Conservation (phyloP, 169 alveolate genomes). For the Plasmodium berghei region DNA sequence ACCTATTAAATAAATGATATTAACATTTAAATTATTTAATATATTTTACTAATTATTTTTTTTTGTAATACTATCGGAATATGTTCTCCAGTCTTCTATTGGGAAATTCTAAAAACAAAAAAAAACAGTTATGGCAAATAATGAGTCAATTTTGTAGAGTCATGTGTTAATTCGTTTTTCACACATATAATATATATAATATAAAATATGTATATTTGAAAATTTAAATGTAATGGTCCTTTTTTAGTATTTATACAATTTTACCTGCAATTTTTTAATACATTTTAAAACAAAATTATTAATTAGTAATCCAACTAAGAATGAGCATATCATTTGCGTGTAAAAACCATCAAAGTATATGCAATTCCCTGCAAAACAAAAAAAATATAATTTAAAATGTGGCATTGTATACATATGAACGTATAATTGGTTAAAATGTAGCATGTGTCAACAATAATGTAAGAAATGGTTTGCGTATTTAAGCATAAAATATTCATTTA, state of each 20-base stretch:
- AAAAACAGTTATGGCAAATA: constrained; percentile 10
- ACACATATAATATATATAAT: no score
- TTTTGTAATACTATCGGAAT: constrained; percentile 7
- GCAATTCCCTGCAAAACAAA: constrained; percentile 49
- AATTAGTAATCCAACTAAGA: constrained; percentile 74
- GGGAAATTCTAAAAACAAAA: constrained; percentile 34
- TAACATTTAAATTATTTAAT: no score
- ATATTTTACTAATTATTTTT: not conserved
- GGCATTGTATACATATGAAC: no score
- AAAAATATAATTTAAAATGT: no score
- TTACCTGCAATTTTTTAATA: constrained; percentile 71
- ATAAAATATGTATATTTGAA: not conserved
- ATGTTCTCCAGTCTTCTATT: constrained; percentile 71
- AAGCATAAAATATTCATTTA: not conserved
- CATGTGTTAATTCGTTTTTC: not conserved
- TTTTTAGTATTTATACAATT: not conserved
- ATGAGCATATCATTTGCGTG: constrained; percentile 75
- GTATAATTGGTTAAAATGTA: no score
- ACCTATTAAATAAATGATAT: no score
- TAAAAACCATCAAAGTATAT: constrained; percentile 77
- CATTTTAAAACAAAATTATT: constrained; percentile 54
- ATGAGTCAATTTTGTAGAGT: not conserved
- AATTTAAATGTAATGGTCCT: not conserved
- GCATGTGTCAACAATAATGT: not conserved
- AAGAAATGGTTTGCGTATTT: not conserved